Percentiles rank a stretch among this genome's conserved stretches.
Evolutionary conservation across 1,139 yeast genomes (phyloP).

Genomic region (Yamadazyma mexicana): DNA sequence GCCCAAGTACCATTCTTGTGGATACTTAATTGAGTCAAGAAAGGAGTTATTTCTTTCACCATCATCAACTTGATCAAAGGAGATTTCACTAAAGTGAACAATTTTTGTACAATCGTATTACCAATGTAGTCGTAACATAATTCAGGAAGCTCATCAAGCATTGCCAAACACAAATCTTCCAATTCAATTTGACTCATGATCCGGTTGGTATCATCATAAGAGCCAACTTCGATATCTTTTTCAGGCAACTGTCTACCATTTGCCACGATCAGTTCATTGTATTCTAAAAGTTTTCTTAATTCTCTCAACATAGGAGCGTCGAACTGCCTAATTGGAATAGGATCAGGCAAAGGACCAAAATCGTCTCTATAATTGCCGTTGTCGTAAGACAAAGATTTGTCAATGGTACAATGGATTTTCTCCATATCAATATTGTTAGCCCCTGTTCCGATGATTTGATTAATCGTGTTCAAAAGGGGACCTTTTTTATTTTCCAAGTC

Average conservation of each 20-base stretch:
- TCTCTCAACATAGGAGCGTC: conserved; percentile 82
- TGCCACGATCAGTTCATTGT: conserved; percentile 24
- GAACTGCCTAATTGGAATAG: conserved; percentile 63
- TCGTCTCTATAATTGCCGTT: conserved; percentile 41
- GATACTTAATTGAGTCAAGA: conserved; percentile 85
- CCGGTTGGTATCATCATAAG: conserved; percentile 10
- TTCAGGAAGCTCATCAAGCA: conserved; percentile 89
- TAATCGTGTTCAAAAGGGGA: conserved; percentile 23
- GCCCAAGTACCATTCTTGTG: conserved; percentile 99
- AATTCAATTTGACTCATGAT: conserved; percentile 52
- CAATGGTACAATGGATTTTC: conserved; percentile 33
- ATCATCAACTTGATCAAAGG: conserved; percentile 75
- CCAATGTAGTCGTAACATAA: conserved; percentile 92
- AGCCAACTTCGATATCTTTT: neutral
- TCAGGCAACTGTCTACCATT: conserved; percentile 10
- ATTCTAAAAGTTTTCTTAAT: conserved; percentile 56
- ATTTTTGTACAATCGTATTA: conserved; percentile 90
- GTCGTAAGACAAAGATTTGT: conserved; percentile 31
- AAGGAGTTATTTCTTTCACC: conserved; percentile 78
- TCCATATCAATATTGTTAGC: conserved; percentile 25
- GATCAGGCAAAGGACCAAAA: conserved; percentile 73
- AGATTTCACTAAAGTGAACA: conserved; percentile 68
- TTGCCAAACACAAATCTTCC: conserved; percentile 80
- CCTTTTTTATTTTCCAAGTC: conserved; percentile 27
- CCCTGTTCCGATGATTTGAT: conserved; percentile 17